These are phyloP conservation scores for Syncephalastrum contaminatum DNA, from an alignment of 371 early-diverging fungal genomes.

Conservation along the genomic window DNA sequence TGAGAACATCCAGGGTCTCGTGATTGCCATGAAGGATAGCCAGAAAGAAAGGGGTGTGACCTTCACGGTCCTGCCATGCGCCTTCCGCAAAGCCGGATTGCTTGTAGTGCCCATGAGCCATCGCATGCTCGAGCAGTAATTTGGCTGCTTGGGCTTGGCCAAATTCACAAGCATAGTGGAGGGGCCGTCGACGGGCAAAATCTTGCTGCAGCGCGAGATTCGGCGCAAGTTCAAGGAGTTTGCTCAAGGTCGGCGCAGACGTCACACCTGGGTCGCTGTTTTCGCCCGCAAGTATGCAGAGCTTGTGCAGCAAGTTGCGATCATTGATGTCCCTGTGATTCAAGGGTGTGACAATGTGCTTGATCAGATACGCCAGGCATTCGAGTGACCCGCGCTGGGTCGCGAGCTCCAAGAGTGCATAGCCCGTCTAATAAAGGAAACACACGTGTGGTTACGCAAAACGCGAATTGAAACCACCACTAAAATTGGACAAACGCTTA, in stretches of 20 bases:
- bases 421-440: constrained; percentile 32
- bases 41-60: constrained; percentile 68
- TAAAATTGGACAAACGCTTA: constrained; percentile 1
- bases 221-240: constrained; percentile 22
- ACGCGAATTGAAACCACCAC: constrained; percentile 1
- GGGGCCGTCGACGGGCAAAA: constrained; percentile 63
- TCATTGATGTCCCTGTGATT: constrained; percentile 61
- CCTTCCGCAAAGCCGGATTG: constrained; percentile 41
- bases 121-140: constrained; percentile 47
- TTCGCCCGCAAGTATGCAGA: constrained; percentile 49
- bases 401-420: constrained; percentile 53
- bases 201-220: constrained; percentile 39
- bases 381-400: constrained; percentile 44
- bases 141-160: constrained; percentile 46
- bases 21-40: constrained; percentile 64
- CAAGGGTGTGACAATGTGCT: constrained; percentile 28
- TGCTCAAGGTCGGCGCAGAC: constrained; percentile 11
- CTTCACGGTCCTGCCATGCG: constrained; percentile 66
- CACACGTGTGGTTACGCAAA: constrained; percentile 3
- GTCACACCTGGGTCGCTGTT: background rate
- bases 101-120: constrained; percentile 39
- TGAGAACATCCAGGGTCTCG: constrained; percentile 47
- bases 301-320: constrained; percentile 62
- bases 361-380: constrained; percentile 50
- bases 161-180: constrained; percentile 70